These are phyloP conservation scores for Drosera capensis DNA, from an alignment of 148 eudicot genomes.

Conservation along the genomic window DNA sequence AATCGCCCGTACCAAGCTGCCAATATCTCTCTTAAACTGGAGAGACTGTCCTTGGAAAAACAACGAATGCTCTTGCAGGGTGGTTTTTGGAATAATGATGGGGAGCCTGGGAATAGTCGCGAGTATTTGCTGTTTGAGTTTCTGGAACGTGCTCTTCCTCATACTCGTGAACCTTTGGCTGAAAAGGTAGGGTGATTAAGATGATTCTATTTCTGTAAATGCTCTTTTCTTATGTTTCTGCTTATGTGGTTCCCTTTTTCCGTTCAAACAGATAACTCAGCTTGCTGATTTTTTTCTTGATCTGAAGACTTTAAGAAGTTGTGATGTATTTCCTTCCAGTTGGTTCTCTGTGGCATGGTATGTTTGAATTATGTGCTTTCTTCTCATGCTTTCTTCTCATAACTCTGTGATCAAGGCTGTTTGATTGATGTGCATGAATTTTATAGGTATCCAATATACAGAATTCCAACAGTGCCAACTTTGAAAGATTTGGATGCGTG, in stretches of 20 bases:
- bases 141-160: conserved; percentile 57
- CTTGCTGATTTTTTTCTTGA: conserved; percentile 52
- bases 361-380: conserved; percentile 1
- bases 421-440: conserved; percentile 2
- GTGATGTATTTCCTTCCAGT: conserved; percentile 56
- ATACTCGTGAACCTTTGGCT: conserved; percentile 62
- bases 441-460: conserved; percentile 87
- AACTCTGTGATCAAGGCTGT: not conserved
- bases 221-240: conserved; percentile 3
- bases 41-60: conserved; percentile 20
- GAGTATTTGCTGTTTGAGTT: conserved; percentile 51
- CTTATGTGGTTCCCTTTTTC: not conserved
- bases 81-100: conserved; percentile 69
- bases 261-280: conserved; percentile 34
- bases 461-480: conserved; percentile 80
- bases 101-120: conserved; percentile 44
- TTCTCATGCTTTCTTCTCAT: not conserved
- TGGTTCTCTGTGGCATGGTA: conserved; percentile 99
- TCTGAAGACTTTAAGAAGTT: conserved; percentile 58
- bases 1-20: conserved; percentile 15
- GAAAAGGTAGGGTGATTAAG: conserved; percentile 35
- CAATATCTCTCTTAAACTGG: conserved; percentile 21
- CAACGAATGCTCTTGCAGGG: conserved; percentile 32
- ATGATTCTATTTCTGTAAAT: not conserved
- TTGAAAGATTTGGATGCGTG: conserved; percentile 81